Conservation (phyloP, 305 asterid genomes). For the Withania somnifera region DNA sequence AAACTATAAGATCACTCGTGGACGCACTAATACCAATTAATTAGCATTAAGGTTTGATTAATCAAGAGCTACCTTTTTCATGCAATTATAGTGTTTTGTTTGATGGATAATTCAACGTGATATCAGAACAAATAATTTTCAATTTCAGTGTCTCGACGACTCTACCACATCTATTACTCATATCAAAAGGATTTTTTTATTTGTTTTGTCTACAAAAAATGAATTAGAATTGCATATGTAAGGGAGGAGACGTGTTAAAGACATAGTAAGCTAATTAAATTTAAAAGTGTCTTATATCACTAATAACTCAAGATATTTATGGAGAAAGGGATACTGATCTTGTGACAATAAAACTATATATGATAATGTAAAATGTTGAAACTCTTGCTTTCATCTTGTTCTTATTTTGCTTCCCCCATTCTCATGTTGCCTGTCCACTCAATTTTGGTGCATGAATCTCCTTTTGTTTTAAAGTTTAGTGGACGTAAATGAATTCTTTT, state of each 20-base stretch:
- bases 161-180: no score
- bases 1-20: slow-evolving; percentile 25
- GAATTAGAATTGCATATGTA: no score
- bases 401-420: background rate
- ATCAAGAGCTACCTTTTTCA: background rate
- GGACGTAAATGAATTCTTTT: background rate
- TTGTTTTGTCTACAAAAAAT: no score
- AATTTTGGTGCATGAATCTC: background rate
- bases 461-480: background rate
- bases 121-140: background rate
- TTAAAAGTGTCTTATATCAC: background rate
- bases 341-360: background rate
- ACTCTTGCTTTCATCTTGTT: background rate
- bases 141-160: no score
- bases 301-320: background rate
- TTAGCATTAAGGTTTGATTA: background rate
- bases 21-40: background rate
- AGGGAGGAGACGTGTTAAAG: background rate
- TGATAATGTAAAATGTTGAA: background rate
- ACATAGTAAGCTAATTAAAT: background rate
- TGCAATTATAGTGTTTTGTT: background rate
- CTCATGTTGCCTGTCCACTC: background rate
- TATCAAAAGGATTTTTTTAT: no score
- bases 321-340: background rate
- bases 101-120: no score